Base-by-base conservation (phyloP, 2,329 filamentous ascomycete genomes). In the Nothophoma quercina region DNA sequence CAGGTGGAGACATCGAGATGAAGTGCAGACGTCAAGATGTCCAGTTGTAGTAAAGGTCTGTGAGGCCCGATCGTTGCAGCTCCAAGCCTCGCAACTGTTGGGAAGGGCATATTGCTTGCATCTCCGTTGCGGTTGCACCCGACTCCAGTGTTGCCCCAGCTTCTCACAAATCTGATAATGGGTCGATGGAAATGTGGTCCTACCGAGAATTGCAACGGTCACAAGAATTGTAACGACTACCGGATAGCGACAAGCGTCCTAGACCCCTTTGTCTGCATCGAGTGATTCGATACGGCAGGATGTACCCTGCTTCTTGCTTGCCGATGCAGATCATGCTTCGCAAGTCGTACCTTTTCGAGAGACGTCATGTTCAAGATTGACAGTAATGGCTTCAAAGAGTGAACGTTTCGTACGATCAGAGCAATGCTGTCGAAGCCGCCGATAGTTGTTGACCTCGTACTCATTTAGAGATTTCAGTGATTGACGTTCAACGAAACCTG, bases 321-420 rank as follows among this genome's bases (percentile, higher is more conserved):
- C 32, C 32, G 16, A 28, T 21, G 47, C 42, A 13, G 26, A 42
- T 42, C 38, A 36, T 23, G 6, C 15, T 7, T 42, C n/a, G 22
- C 26, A 39, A 22, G 7, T 38, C 8, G 38, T 44, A 2, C 18
- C 21, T 36, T 32, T 43, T 43, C 22, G 5, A 32, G n/a, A 28
- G 33, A 48, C 32, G 43, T 48, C 50, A 48, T 48, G 21, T 53
- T 47, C 22, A n/a, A 48, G 43, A 22, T 30, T 9, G 7, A 21
- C 9, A 26, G 35, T 18, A 9, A 6, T 39, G 23, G 23, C 9
- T 15, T 19, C 13, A 15, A 19, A 5, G 7, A 13, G 23, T 13
- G 16, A 26, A 4, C 12, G 23, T 25, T 19, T 4, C n/a, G 22
- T 15, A 32, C 19, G 13, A 6, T 26, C n/a, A 32, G 9, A 21